phyloP scores from a whole-genome alignment of 306 rosid species.

The Lathyrus tuberosus region DNA sequence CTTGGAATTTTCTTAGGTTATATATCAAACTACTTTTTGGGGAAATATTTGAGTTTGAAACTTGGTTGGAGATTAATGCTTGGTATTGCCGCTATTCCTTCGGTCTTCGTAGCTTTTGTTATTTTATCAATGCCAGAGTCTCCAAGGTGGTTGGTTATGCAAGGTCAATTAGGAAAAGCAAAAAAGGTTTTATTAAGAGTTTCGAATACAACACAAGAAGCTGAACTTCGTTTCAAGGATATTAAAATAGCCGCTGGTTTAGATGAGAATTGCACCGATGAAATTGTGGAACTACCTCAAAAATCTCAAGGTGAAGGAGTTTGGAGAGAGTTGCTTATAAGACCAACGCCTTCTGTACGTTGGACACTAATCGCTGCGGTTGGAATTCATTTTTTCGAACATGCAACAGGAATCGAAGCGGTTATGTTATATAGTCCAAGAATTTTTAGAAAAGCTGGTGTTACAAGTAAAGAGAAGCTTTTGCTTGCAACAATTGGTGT shows the following conservation, averaged over 20 bases:
- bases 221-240: conserved; percentile 54
- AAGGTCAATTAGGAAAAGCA: conserved; percentile 62
- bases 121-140: conserved; percentile 81
- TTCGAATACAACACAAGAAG: conserved; percentile 59
- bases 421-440: conserved; percentile 79
- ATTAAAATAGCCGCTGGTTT: conserved; percentile 65
- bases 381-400: conserved; percentile 82
- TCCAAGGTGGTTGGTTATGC: conserved; percentile 85
- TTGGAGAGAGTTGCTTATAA: conserved; percentile 65
- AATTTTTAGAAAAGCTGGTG: conserved; percentile 75
- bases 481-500: conserved; percentile 71
- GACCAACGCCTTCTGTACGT: conserved; percentile 63
- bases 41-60: conserved; percentile 45
- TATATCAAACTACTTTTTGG: conserved; percentile 61
- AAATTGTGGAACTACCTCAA: neutral
- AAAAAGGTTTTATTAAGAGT: conserved; percentile 46
- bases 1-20: conserved; percentile 77
- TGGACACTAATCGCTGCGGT: conserved; percentile 66
- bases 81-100: conserved; percentile 74
- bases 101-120: conserved; percentile 52
- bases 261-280: conserved; percentile 42
- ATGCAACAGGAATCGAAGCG: conserved; percentile 82
- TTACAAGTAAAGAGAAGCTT: conserved; percentile 57
- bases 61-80: conserved; percentile 93
- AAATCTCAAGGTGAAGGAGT: conserved; percentile 47